Conservation (phyloP, 371 early-diverging fungal genomes). For the Chytridium lagenaria region DNA sequence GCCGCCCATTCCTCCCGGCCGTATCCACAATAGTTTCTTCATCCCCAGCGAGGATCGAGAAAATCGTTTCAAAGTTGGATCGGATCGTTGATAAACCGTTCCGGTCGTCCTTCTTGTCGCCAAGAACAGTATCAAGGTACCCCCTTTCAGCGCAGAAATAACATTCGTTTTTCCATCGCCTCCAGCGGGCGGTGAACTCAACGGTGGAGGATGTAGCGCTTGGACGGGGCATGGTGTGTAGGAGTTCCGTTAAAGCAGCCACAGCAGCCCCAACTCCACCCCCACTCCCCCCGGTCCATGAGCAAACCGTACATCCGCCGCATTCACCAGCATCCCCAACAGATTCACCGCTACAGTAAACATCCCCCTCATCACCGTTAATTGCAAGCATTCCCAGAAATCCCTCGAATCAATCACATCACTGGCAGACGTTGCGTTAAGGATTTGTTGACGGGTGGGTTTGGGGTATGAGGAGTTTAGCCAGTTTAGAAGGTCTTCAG, state of each 20-base stretch:
- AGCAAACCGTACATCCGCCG: background rate
- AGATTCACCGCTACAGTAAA: background rate
- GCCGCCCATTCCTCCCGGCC: constrained; percentile 13
- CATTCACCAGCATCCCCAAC: background rate
- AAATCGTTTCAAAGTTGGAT: background rate
- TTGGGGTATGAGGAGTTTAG: background rate
- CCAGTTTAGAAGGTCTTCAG: constrained; percentile 10
- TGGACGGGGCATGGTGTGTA: constrained; percentile 13
- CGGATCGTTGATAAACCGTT: background rate
- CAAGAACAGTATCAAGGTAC: background rate
- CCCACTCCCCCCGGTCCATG: background rate
- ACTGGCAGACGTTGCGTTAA: background rate
- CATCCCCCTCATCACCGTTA: background rate
- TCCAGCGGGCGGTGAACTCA: constrained; percentile 5
- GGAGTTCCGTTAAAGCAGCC: background rate
- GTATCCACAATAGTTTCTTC: background rate
- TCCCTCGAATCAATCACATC: background rate
- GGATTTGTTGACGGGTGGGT: background rate
- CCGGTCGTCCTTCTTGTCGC: background rate
- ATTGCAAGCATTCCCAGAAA: background rate
- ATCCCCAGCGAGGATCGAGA: constrained; percentile 12
- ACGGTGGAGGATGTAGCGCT: background rate
- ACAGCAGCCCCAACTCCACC: background rate
- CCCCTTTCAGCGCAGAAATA: background rate
- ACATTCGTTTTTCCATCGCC: constrained; percentile 1